These are phyloP conservation scores for Rhodamnia argentea DNA, from an alignment of 345 rosid species.

Conservation along the genomic window DNA sequence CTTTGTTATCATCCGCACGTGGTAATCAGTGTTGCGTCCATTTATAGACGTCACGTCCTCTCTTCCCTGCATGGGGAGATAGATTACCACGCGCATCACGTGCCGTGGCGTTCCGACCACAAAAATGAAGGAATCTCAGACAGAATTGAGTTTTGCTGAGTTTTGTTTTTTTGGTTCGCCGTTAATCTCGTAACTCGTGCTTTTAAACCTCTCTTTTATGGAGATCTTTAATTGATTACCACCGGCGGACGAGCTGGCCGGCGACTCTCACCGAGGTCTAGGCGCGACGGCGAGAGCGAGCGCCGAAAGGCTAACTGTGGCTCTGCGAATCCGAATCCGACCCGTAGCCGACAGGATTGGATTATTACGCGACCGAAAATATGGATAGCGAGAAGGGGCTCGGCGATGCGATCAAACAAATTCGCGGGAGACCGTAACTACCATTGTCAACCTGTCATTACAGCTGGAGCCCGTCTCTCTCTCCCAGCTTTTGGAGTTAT, in stretches of 20 bases:
- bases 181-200: neutral
- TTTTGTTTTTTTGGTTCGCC: neutral
- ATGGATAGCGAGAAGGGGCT: neutral
- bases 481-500: neutral
- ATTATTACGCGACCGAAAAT: neutral
- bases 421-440: neutral
- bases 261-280: neutral
- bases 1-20: neutral
- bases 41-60: neutral
- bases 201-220: neutral
- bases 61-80: neutral
- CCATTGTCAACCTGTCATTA: neutral
- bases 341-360: neutral
- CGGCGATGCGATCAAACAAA: neutral
- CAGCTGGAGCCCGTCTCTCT: slow-evolving; percentile 4
- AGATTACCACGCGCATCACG: neutral
- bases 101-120: neutral
- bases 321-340: neutral
- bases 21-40: neutral
- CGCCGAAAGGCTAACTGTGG: neutral
- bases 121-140: neutral
- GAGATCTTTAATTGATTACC: neutral
- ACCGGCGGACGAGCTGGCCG: neutral
- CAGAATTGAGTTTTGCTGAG: neutral
- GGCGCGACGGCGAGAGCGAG: no score